phyloP scores from a whole-genome alignment of 2,329 filamentous ascomycete species.

The Emergomyces pasteurianus region DNA sequence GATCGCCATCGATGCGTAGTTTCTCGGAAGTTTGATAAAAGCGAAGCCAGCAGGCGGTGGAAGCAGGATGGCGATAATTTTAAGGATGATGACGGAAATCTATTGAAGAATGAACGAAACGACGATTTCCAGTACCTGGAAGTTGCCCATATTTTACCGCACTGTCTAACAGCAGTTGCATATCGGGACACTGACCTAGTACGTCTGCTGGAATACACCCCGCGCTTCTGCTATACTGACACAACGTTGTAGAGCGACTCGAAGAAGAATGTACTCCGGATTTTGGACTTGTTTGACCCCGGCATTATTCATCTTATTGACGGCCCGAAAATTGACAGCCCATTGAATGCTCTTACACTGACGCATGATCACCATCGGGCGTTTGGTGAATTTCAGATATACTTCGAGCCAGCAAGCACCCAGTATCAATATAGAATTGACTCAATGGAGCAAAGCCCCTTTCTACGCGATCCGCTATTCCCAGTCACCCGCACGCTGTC shows the following conservation, averaged over 20 bases:
- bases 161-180: constrained; percentile 4
- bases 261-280: constrained; percentile 8
- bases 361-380: constrained; percentile 10
- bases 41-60: constrained; percentile 6
- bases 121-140: constrained; percentile 4
- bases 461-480: constrained; percentile 12
- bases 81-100: constrained; percentile 4
- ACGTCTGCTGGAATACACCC: constrained; percentile 2
- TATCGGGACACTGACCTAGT: constrained; percentile 2
- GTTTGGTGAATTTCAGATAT: constrained; percentile 14
- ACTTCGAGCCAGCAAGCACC: constrained; percentile 9
- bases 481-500: constrained; percentile 13
- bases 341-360: constrained; percentile 13
- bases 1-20: constrained; percentile 10
- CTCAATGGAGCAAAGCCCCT: constrained; percentile 10
- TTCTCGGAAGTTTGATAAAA: not conserved
- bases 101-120: constrained; percentile 3
- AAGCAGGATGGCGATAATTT: not conserved
- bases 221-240: not conserved
- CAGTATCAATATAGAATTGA: constrained; percentile 14
- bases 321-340: constrained; percentile 12
- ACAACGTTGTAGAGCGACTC: constrained; percentile 3
- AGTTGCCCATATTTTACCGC: constrained; percentile 5
- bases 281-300: constrained; percentile 14
- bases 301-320: constrained; percentile 10